phyloP scores from a whole-genome alignment of 495 filamentous ascomycete genomes.

The Cladorrhinum samala region DNA sequence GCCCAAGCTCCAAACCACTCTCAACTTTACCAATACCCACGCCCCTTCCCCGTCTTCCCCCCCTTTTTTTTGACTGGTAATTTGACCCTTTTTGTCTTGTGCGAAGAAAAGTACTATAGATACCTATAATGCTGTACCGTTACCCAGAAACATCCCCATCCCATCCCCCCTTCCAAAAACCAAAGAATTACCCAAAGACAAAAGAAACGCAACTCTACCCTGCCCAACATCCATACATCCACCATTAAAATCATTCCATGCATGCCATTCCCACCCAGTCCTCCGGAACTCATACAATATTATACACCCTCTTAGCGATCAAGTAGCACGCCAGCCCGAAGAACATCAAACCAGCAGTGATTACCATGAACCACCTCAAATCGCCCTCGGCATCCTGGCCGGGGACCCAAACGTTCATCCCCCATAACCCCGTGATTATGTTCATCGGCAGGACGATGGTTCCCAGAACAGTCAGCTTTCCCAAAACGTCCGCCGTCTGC shows the following conservation, averaged over 20 bases:
- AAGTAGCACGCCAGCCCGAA: slow-evolving; percentile 75
- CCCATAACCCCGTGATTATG: slow-evolving; percentile 96
- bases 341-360: slow-evolving; percentile 65
- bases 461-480: slow-evolving; percentile 90
- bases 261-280: background rate
- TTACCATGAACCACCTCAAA: slow-evolving; percentile 55
- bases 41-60: too few relatives aligned
- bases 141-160: too few relatives aligned
- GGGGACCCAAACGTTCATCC: slow-evolving; percentile 96
- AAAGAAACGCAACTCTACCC: background rate
- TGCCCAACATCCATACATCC: background rate
- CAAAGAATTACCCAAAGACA: background rate
- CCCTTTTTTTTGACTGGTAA: too few relatives aligned
- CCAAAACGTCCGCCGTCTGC: slow-evolving; percentile 87
- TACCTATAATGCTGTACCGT: too few relatives aligned
- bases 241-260: background rate
- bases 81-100: too few relatives aligned
- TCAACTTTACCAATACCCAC: too few relatives aligned
- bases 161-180: background rate
- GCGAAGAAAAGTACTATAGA: too few relatives aligned
- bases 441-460: slow-evolving; percentile 98
- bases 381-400: slow-evolving; percentile 62
- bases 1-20: too few relatives aligned
- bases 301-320: slow-evolving; percentile 70
- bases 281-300: slow-evolving; percentile 39